Percentiles rank a stretch among this genome's conserved stretches.
These are phyloP conservation scores for Pythium rishiriense DNA, from an alignment of 352 stramenopile species.

Conservation along the genomic window DNA sequence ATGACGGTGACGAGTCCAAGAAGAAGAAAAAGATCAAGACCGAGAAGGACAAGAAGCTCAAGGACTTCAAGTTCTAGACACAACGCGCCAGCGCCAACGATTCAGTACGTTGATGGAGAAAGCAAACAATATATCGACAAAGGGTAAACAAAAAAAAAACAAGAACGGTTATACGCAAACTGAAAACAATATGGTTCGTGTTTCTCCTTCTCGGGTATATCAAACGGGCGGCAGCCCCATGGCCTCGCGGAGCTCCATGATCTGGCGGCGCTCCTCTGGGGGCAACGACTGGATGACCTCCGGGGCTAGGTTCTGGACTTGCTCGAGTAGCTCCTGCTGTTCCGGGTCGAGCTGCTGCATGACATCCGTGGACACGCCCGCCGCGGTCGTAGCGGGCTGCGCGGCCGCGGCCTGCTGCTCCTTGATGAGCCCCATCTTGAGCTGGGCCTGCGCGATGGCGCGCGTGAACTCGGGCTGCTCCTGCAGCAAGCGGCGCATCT, in stretches of 20 bases:
- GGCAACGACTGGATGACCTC: conserved; percentile 82
- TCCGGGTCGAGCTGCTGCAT: conserved; percentile 73
- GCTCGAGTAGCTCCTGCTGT: conserved; percentile 76
- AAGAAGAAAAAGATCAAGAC: conserved; percentile 80
- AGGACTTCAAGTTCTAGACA: conserved; percentile 84
- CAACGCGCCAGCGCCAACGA: neutral
- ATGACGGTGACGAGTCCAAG: conserved; percentile 53
- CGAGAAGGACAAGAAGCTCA: conserved; percentile 82
- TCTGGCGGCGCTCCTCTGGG: conserved; percentile 68
- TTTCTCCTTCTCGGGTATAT: neutral
- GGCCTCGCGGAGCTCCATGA: conserved; percentile 82
- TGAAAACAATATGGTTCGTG: neutral
- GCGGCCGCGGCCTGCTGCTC: conserved; percentile 39
- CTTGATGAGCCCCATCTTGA: conserved; percentile 74
- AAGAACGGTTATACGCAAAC: neutral
- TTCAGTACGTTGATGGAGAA: neutral
- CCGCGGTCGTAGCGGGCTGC: conserved; percentile 45
- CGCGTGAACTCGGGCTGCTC: conserved; percentile 75
- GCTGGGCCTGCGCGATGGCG: conserved; percentile 67
- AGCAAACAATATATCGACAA: neutral
- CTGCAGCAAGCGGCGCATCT: conserved; percentile 67
- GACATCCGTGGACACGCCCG: conserved; percentile 63
- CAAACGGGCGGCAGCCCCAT: conserved; percentile 73
- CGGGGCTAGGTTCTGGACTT: conserved; percentile 78
- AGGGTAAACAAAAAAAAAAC: conserved; percentile 21